A percentile compares a stretch with the other conserved stretches of the same genome.
These are phyloP conservation scores for Gaertneriomyces sp. DNA, from an alignment of 192 early-diverging fungal genomes.

Conservation along the genomic window DNA sequence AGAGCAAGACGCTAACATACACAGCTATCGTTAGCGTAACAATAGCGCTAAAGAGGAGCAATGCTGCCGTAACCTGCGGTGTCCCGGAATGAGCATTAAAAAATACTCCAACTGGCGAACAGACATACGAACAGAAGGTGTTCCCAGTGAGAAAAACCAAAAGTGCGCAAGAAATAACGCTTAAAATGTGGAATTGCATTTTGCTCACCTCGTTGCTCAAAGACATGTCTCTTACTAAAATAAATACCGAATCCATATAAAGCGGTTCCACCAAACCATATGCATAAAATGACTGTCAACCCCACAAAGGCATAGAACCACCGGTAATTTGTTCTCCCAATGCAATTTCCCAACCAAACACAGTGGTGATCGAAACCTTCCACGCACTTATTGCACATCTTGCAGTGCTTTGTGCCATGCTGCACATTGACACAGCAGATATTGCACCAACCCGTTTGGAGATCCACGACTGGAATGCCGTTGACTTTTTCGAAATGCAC, in stretches of 20 bases:
- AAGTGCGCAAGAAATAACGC: not conserved
- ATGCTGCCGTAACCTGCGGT: not conserved
- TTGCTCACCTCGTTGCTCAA: slow-evolving; percentile 1
- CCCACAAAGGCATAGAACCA: slow-evolving; percentile 33
- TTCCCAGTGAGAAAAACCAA: not conserved
- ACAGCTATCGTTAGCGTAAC: not conserved
- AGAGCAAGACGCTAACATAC: too few relatives aligned
- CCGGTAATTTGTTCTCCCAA: slow-evolving; percentile 43
- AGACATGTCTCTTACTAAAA: slow-evolving; percentile 24
- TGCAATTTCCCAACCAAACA: slow-evolving; percentile 44
- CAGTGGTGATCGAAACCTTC: slow-evolving; percentile 51
- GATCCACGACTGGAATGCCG: slow-evolving; percentile 49
- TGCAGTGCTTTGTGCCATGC: slow-evolving; percentile 48
- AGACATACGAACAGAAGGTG: not conserved
- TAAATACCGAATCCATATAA: slow-evolving; percentile 36
- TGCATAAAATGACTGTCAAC: slow-evolving; percentile 16
- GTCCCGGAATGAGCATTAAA: slow-evolving; percentile 1
- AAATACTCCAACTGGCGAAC: not conserved
- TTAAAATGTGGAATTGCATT: not conserved
- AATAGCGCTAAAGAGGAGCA: not conserved
- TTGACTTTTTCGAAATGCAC: slow-evolving; percentile 41
- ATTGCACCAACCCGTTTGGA: slow-evolving; percentile 38
- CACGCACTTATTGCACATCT: slow-evolving; percentile 58
- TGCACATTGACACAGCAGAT: slow-evolving; percentile 46
- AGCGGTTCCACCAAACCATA: slow-evolving; percentile 9